Base-by-base conservation (phyloP, 495 filamentous ascomycete genomes). In the Amorphotheca resinae region DNA sequence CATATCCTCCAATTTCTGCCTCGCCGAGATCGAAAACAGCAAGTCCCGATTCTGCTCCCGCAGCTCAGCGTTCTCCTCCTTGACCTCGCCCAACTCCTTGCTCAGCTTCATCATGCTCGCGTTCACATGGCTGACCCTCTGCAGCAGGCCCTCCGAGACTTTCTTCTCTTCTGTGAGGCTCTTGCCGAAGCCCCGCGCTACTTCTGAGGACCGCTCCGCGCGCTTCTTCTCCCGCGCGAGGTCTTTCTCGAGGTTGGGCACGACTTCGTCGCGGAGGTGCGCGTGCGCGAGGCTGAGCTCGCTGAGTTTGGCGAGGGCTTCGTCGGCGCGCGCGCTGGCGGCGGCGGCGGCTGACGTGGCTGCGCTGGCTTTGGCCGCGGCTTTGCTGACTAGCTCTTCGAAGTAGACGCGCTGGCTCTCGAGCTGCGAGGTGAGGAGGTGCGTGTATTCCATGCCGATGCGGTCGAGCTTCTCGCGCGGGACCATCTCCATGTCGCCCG, bases 361-460 rank as follows among this genome's bases (percentile, higher is more conserved):
- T 52, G 80, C 74, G 14, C 78, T 69, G 1, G 93, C 87, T 60
- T 96, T 98, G 61, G 94, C 87, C 0, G 79, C 89, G 1, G 87
- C 87, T 42, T 91, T 87, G 54, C 81, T 81, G 45, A 98, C 73
- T 59, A 93, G 78, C 51, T 91, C 89, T 56, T 95, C 91, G 53
- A 93, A 98, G 59, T 96, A 98, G 3, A 82, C 69, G 33, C 91
- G 78, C 53, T 98, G 91, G 43, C 76, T 82, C 52, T 96, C 93
- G 15, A 98, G 74, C 58, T 98, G 91, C 42, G 73, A 81, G 8
- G 84, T 93, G 0, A 96, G 75, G 5, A 98, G 77, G 52, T 94
- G 86, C 4, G 91, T 86, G 57, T 96, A 96, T 63, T 98, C 91
- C 45, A 86, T 74, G 44, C 82, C 83, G 59, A 96, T 91, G 48